Evolutionary conservation across 2,329 filamentous ascomycete species (phyloP).

Genomic region (Setomelanomma holmii): DNA sequence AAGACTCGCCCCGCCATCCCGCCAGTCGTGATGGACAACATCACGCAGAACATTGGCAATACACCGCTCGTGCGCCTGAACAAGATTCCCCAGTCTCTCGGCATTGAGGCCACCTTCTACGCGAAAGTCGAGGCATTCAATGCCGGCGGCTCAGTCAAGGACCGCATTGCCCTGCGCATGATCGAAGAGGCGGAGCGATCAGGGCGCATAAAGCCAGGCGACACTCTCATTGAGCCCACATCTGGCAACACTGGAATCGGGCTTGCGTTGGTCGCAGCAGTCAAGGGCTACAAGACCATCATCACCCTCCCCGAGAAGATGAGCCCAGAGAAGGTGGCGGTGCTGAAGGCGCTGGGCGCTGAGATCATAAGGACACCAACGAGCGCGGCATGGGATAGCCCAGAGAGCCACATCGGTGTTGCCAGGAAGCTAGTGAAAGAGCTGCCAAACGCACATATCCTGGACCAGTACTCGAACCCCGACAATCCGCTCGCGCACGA

Average conservation of each 20-base stretch:
- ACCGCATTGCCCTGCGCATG: slow-evolving; percentile 96
- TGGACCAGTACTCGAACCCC: slow-evolving; percentile 92
- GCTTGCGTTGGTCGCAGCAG: slow-evolving; percentile 87
- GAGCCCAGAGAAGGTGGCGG: slow-evolving; percentile 97
- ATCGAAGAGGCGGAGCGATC: slow-evolving; percentile 91
- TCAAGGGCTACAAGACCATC: slow-evolving; percentile 98
- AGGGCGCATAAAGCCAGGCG: slow-evolving; percentile 94
- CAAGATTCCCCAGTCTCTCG: slow-evolving; percentile 87
- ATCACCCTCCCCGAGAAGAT: slow-evolving; percentile 99
- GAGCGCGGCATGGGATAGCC: slow-evolving; percentile 90
- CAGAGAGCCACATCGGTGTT: slow-evolving; percentile 96
- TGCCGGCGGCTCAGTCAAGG: slow-evolving; percentile 91
- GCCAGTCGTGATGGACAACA: slow-evolving; percentile 67
- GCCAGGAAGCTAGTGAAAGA: slow-evolving; percentile 90
- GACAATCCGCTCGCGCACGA: slow-evolving; percentile 96
- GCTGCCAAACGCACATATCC: slow-evolving; percentile 93
- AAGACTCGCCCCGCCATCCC: slow-evolving; percentile 59
- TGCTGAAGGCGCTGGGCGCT: slow-evolving; percentile 89
- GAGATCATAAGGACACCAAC: slow-evolving; percentile 98
- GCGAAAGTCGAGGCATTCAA: slow-evolving; percentile 94
- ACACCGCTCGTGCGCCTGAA: slow-evolving; percentile 95
- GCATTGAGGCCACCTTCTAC: slow-evolving; percentile 87
- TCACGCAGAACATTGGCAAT: slow-evolving; percentile 90
- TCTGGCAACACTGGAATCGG: slow-evolving; percentile 98
- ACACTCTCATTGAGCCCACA: slow-evolving; percentile 97